Conservation (phyloP, 2,329 filamentous ascomycete species). For the Paraconiothyrium brasiliense region DNA sequence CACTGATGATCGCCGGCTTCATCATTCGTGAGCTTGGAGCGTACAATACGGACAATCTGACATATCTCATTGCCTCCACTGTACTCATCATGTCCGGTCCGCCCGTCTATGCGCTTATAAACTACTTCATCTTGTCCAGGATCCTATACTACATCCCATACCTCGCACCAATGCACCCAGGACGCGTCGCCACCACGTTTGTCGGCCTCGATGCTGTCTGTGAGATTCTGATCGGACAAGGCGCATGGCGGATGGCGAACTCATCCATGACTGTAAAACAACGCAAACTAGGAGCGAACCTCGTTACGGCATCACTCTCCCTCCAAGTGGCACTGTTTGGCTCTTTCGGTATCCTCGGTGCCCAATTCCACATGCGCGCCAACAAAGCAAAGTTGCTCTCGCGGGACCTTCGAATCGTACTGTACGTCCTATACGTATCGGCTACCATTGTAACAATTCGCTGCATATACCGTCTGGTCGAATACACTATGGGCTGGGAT, state of each 20-base stretch:
- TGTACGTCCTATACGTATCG: slow-evolving; percentile 60
- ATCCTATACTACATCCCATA: slow-evolving; percentile 70
- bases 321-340: slow-evolving; percentile 61
- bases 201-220: slow-evolving; percentile 62
- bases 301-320: slow-evolving; percentile 61
- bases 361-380: slow-evolving; percentile 58
- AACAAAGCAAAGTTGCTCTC: slow-evolving; percentile 52
- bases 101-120: slow-evolving; percentile 68
- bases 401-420: slow-evolving; percentile 53
- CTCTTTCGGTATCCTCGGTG: slow-evolving; percentile 59
- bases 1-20: slow-evolving; percentile 67
- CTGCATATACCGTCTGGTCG: slow-evolving; percentile 63
- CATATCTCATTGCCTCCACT: slow-evolving; percentile 52
- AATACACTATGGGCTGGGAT: slow-evolving; percentile 56
- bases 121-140: slow-evolving; percentile 69
- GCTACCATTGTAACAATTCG: slow-evolving; percentile 58
- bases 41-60: slow-evolving; percentile 58
- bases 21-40: slow-evolving; percentile 63
- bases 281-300: slow-evolving; percentile 54
- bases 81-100: slow-evolving; percentile 54
- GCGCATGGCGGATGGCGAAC: slow-evolving; percentile 58
- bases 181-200: slow-evolving; percentile 67
- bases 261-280: slow-evolving; percentile 45
- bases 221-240: slow-evolving; percentile 62
- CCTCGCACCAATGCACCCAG: slow-evolving; percentile 66